A percentile compares a stretch with the other conserved stretches of the same genome.
phyloP scores from a whole-genome alignment of 371 early-diverging fungal species.

The Syncephalastrum contaminatum region DNA sequence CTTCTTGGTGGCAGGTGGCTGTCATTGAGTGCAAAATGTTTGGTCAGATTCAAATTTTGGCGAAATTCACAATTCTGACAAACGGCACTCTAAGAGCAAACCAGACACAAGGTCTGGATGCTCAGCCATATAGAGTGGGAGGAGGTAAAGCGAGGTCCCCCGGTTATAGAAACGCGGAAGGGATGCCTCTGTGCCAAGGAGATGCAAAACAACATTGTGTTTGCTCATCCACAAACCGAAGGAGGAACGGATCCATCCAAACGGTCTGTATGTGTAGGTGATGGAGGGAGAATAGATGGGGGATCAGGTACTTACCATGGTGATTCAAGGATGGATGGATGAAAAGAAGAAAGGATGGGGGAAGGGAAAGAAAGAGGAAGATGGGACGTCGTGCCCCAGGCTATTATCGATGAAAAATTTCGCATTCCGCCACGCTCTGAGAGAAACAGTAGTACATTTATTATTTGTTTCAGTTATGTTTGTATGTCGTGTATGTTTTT shows the following conservation, averaged over 20 bases:
- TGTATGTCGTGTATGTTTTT: neutral
- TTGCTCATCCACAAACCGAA: neutral
- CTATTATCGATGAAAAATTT: too few relatives aligned
- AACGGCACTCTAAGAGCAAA: constrained; percentile 28
- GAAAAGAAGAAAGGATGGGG: constrained; percentile 3
- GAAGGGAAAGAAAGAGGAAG: constrained; percentile 3
- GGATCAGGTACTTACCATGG: neutral
- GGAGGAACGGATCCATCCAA: constrained; percentile 1
- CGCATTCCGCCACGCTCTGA: too few relatives aligned
- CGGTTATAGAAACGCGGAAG: neutral
- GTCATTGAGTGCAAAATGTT: constrained; percentile 28
- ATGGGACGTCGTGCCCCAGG: neutral
- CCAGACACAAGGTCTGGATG: neutral
- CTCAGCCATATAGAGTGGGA: constrained; percentile 16
- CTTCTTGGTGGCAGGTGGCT: constrained; percentile 59
- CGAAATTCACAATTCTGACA: constrained; percentile 31
- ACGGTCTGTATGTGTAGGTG: too few relatives aligned
- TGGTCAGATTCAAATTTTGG: constrained; percentile 28
- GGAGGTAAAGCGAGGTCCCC: too few relatives aligned
- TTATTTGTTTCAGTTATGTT: too few relatives aligned
- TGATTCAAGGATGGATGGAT: constrained; percentile 1
- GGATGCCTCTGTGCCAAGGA: neutral
- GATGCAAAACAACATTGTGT: neutral
- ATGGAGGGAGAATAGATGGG: neutral
- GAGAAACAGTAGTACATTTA: too few relatives aligned